These are phyloP conservation scores for Jackrogersella multiformis DNA, from an alignment of 495 filamentous ascomycete species.

Conservation along the genomic window DNA sequence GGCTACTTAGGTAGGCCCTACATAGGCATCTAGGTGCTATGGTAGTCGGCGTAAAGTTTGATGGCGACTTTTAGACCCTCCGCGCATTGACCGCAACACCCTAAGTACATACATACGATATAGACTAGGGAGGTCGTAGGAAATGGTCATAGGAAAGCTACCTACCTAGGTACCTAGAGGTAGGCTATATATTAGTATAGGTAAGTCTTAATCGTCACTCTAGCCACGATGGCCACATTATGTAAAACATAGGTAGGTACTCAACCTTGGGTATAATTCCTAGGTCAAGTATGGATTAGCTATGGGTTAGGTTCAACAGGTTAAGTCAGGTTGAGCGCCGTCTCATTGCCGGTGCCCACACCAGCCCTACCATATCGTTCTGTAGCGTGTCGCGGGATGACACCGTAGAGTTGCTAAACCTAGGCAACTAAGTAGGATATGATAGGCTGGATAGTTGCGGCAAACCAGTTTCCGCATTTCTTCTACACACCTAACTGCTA, in stretches of 20 bases:
- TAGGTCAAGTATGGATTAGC: no score
- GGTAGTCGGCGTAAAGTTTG: background rate
- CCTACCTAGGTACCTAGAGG: no score
- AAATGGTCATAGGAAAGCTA: no score
- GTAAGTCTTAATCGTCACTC: constrained; percentile 14
- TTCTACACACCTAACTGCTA: constrained; percentile 9
- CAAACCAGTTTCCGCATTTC: background rate
- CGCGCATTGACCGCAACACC: constrained; percentile 12
- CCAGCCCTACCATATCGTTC: constrained; percentile 7
- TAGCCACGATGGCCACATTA: constrained; percentile 24
- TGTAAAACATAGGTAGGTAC: no score
- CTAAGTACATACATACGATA: no score
- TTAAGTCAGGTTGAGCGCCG: constrained; percentile 22
- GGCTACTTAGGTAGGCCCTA: background rate
- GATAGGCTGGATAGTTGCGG: no score
- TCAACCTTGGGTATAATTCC: no score
- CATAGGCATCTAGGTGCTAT: no score
- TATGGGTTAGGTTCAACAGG: constrained; percentile 9
- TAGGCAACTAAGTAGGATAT: no score
- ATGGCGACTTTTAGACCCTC: background rate
- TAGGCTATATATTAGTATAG: background rate
- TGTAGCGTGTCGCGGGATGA: constrained; percentile 3
- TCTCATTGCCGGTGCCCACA: constrained; percentile 11
- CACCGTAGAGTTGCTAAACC: constrained; percentile 6
- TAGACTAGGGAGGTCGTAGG: no score